Conservation (phyloP, 2,329 filamentous ascomycete genomes). For the Neopestalotiopsis rosae region DNA sequence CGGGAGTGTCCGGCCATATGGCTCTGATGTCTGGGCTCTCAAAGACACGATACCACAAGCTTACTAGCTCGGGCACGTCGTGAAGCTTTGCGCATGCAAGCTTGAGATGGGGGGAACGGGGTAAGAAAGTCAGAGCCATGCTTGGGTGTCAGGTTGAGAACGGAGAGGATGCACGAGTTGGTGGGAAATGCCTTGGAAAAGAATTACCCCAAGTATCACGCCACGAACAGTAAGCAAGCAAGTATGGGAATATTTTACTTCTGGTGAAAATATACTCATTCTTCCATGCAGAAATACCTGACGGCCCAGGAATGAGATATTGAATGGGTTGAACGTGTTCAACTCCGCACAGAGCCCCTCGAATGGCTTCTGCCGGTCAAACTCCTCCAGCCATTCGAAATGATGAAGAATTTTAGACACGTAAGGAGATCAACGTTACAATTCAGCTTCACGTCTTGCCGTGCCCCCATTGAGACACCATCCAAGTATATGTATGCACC, state of each 20-base stretch:
- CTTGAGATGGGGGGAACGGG: not conserved
- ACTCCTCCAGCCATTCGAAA: not conserved
- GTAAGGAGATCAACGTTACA: not conserved
- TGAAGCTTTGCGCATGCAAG: not conserved
- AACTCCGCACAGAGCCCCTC: not conserved
- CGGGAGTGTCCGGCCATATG: not conserved
- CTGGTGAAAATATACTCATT: not conserved
- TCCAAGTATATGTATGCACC: too few relatives aligned
- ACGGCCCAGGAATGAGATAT: not conserved
- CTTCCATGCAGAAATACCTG: not conserved
- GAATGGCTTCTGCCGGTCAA: not conserved
- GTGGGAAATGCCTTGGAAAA: not conserved
- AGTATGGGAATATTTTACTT: not conserved
- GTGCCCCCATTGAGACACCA: too few relatives aligned
- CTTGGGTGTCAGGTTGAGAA: not conserved
- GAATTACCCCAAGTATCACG: not conserved
- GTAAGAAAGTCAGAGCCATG: not conserved
- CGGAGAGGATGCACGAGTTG: not conserved
- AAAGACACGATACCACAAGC: not conserved
- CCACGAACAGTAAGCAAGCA: not conserved
- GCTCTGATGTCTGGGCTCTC: not conserved
- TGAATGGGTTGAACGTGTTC: not conserved
- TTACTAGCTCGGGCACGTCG: not conserved
- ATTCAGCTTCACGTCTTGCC: not conserved
- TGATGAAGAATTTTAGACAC: not conserved